Evolutionary conservation across 2,329 filamentous ascomycete genomes (phyloP), one percentile per base, ranked within the genome.

Genomic region (Colletotrichum horii): DNA sequence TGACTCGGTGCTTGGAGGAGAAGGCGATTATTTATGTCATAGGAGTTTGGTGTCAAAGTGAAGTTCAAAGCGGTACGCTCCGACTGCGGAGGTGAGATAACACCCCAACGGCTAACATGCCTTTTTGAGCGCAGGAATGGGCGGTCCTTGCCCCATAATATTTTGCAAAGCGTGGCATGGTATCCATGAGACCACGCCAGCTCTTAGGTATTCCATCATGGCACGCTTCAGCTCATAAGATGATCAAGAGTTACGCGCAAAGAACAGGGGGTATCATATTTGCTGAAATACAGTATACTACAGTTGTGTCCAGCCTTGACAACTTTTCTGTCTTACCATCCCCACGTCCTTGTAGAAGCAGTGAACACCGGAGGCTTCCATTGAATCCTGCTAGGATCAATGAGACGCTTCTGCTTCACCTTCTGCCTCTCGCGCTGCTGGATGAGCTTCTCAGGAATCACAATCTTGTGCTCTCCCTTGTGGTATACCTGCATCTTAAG

Each of bases 311-410:
- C 19, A 58, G 43, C 14, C 28, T 36, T 28, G 61, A 30, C 14
- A 14, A 38, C 14, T 2, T 15, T 16, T 28, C 58, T 34, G 52
- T 15, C 19, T 28, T 87, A 98, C 96, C 96, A 98, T 76, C 96
- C 97, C 97, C 97, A 98, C 15, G 96, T 98, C 80, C 96, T 91
- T 79, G 92, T 95, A 16, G 94, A 95, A 1, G 96, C 96, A 30
- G 94, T 96, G 82, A 98, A 98, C 0, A 98, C 94, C 0, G 97
- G 97, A 14, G 97, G 96, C 84, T 98, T 98, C 97, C 97, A 99
- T 81, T 96, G 94, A 73, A 99, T 92, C 80, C 91, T 91, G 24
- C 92, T 90, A 0, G 96, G 89, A 76, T 98, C 94, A 78, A 99
- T 96, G 60, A 90, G 86, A 70, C 94, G 90, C 83, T 93, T 93